Evolutionary conservation across 2,329 filamentous ascomycete genomes (phyloP).

Genomic region (Sporothrix curviconia): DNA sequence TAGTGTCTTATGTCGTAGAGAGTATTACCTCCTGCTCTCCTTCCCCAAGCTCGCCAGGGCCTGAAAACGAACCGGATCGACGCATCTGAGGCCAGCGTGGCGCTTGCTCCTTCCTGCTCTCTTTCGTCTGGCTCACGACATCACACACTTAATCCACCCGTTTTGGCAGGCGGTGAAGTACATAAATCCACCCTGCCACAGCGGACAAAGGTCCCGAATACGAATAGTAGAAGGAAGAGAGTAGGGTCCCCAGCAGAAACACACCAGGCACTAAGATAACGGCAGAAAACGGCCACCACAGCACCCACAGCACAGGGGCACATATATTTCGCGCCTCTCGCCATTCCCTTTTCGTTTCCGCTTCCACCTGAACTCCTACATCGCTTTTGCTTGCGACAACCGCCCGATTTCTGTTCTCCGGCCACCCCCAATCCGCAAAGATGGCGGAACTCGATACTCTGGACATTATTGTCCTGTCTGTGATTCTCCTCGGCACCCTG

Average conservation of each 20-base stretch:
- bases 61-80: neutral
- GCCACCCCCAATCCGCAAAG: constrained; percentile 26
- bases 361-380: neutral
- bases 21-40: neutral
- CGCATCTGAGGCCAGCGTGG: neutral
- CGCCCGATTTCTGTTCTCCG: neutral
- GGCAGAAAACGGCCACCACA: constrained; percentile 4
- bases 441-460: constrained; percentile 97
- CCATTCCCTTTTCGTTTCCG: neutral
- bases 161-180: constrained; percentile 12
- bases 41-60: neutral
- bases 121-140: neutral
- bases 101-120: neutral
- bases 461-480: constrained; percentile 84
- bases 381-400: neutral
- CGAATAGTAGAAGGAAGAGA: neutral
- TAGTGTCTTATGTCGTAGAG: too few species aligned
- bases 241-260: neutral
- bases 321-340: constrained; percentile 5
- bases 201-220: neutral
- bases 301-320: neutral
- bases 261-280: neutral
- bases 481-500: constrained; percentile 76
- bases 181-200: neutral
- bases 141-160: neutral